These are phyloP conservation scores for Neophaeococcomyces aloes DNA, from an alignment of 2,329 filamentous ascomycete genomes.

Conservation along the genomic window DNA sequence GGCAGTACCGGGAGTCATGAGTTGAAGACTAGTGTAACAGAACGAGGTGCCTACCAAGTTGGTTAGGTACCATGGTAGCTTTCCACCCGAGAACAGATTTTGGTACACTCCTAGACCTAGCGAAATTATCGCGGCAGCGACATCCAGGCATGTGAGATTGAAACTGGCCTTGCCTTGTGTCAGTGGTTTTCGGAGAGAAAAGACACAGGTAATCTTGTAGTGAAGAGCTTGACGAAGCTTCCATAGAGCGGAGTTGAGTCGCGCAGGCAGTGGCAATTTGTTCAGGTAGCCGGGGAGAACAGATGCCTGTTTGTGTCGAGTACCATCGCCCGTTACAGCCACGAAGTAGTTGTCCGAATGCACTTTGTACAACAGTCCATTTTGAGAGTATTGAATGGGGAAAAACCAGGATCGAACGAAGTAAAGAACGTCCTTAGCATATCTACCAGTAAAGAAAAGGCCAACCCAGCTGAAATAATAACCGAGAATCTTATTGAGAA, in stretches of 20 bases:
- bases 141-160: conserved; percentile 32
- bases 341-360: conserved; percentile 27
- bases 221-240: conserved; percentile 36
- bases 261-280: conserved; percentile 34
- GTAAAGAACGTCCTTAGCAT: conserved; percentile 62
- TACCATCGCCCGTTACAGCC: conserved; percentile 2
- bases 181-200: conserved; percentile 24
- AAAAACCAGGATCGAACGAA: conserved; percentile 59
- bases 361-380: conserved; percentile 40
- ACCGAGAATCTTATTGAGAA: conserved; percentile 73
- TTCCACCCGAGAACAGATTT: conserved; percentile 40
- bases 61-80: conserved; percentile 57
- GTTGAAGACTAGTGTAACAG: conserved; percentile 68
- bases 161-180: not conserved
- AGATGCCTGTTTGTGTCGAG: conserved; percentile 27
- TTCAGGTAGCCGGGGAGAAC: conserved; percentile 45
- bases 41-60: conserved; percentile 82
- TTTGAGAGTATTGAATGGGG: conserved; percentile 55
- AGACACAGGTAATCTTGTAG: conserved; percentile 25
- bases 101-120: conserved; percentile 54
- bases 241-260: conserved; percentile 37
- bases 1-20: conserved; percentile 85
- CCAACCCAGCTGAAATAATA: conserved; percentile 75
- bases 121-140: conserved; percentile 48
- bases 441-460: conserved; percentile 61